These are phyloP conservation scores for Wickerhamiella australiensis DNA, from an alignment of 805 yeast species.

Conservation along the genomic window DNA sequence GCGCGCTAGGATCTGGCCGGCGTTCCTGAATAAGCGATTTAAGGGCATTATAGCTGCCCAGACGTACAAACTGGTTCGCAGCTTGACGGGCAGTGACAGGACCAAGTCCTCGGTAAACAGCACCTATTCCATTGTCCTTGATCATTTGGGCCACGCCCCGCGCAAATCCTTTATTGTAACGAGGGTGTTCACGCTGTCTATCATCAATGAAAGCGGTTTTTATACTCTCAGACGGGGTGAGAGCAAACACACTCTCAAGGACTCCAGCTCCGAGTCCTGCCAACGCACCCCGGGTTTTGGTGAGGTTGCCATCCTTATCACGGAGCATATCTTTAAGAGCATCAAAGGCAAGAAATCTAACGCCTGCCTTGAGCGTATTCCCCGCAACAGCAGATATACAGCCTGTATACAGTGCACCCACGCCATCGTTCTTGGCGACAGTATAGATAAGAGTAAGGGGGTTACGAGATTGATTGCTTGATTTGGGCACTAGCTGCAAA, in stretches of 20 bases:
- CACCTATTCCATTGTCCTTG: constrained; percentile 67
- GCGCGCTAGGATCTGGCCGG: constrained; percentile 55
- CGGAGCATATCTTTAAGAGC: constrained; percentile 62
- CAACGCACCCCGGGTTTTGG: constrained; percentile 81
- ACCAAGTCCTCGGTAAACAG: constrained; percentile 76
- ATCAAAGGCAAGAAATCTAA: constrained; percentile 86
- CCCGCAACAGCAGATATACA: constrained; percentile 96
- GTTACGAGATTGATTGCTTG: constrained; percentile 47
- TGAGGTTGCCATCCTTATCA: constrained; percentile 75
- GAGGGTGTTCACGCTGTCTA: constrained; percentile 62
- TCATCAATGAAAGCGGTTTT: constrained; percentile 94
- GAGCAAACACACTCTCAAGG: constrained; percentile 81
- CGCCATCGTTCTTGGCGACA: constrained; percentile 67
- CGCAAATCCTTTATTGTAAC: constrained; percentile 45
- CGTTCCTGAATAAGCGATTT: constrained; percentile 66
- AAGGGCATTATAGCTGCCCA: constrained; percentile 85
- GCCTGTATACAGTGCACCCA: constrained; percentile 73
- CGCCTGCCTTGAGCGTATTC: constrained; percentile 92
- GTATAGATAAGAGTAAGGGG: constrained; percentile 71
- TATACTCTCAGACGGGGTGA: constrained; percentile 94
- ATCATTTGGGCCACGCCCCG: constrained; percentile 55
- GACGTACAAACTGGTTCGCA: constrained; percentile 84
- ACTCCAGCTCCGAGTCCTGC: constrained; percentile 99
- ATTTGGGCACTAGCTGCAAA: constrained; percentile 47
- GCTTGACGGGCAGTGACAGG: constrained; percentile 96